A percentile compares a stretch with the other conserved stretches of the same genome.
Conservation (phyloP, 2,329 filamentous ascomycete species). For the Cladophialophora exuberans region DNA sequence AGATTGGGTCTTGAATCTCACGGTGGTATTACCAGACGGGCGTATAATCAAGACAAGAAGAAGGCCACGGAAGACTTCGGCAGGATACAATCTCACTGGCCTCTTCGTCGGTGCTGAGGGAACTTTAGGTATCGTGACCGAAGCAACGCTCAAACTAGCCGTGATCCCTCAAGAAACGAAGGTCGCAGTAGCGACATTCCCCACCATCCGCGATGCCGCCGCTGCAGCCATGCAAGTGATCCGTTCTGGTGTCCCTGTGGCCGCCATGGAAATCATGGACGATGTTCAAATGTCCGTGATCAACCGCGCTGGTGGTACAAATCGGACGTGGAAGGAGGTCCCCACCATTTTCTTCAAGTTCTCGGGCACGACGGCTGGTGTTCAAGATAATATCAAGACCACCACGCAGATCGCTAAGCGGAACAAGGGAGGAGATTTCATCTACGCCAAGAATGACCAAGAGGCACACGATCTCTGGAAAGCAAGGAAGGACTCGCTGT, state of each 20-base stretch:
- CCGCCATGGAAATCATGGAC: constrained; percentile 85
- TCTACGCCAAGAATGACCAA: constrained; percentile 71
- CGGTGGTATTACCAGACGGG: constrained; percentile 71
- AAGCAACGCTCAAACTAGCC: constrained; percentile 78
- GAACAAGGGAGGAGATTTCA: constrained; percentile 66
- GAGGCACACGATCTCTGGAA: constrained; percentile 82
- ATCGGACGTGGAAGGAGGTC: constrained; percentile 69
- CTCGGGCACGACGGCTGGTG: constrained; percentile 62
- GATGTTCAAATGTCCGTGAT: constrained; percentile 85
- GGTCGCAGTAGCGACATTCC: constrained; percentile 80
- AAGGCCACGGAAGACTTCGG: constrained; percentile 78
- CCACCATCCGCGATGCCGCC: constrained; percentile 74
- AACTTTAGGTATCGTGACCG: constrained; percentile 78
- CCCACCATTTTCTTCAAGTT: constrained; percentile 88
- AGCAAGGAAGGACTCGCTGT: constrained; percentile 80
- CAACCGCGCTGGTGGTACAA: constrained; percentile 68
- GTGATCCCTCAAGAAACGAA: constrained; percentile 75
- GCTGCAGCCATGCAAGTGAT: constrained; percentile 75
- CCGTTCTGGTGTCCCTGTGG: constrained; percentile 72
- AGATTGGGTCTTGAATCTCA: constrained; percentile 73
- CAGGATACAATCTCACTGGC: constrained; percentile 80
- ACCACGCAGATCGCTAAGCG: constrained; percentile 69
- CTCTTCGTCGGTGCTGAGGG: constrained; percentile 83
- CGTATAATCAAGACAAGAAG: constrained; percentile 69
- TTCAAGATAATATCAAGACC: constrained; percentile 76